Conservation (phyloP, 148 eudicot species). For the Arbutus unedo region DNA sequence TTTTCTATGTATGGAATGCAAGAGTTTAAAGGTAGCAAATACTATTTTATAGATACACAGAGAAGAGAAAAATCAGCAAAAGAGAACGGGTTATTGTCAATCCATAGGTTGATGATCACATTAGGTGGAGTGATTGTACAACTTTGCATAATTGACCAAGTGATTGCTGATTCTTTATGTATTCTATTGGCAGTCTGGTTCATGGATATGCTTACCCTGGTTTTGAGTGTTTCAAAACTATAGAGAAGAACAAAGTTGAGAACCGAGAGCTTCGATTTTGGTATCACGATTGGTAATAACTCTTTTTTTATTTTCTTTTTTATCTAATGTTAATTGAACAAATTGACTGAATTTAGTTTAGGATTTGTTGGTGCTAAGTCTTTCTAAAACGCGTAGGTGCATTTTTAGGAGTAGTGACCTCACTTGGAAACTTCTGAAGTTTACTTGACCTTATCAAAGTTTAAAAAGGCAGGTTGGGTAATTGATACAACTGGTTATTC, state of each 20-base stretch:
- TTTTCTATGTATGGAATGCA: too few relatives aligned
- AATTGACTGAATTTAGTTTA: not conserved
- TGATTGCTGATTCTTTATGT: not conserved
- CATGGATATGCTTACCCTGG: constrained; percentile 94
- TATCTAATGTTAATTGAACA: not conserved
- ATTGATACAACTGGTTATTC: not conserved
- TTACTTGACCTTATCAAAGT: too few relatives aligned
- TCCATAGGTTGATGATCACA: too few relatives aligned
- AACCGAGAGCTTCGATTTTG: constrained; percentile 84
- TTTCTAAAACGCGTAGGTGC: too few relatives aligned
- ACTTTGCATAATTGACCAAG: not conserved
- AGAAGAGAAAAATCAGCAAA: too few relatives aligned
- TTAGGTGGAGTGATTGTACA: too few relatives aligned
- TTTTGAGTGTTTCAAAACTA: constrained; percentile 83
- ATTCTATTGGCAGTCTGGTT: constrained; percentile 45
- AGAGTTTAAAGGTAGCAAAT: too few relatives aligned
- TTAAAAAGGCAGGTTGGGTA: constrained; percentile 74
- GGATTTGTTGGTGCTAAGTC: not conserved
- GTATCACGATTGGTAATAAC: constrained; percentile 91
- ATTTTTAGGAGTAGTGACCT: too few relatives aligned
- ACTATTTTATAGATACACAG: too few relatives aligned
- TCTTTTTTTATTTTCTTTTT: not conserved
- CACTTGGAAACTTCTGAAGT: too few relatives aligned
- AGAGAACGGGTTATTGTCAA: too few relatives aligned
- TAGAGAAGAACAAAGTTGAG: constrained; percentile 69